These are phyloP conservation scores for Dothideomycetes sp. DNA, from an alignment of 2,329 filamentous ascomycete species.

Conservation along the genomic window DNA sequence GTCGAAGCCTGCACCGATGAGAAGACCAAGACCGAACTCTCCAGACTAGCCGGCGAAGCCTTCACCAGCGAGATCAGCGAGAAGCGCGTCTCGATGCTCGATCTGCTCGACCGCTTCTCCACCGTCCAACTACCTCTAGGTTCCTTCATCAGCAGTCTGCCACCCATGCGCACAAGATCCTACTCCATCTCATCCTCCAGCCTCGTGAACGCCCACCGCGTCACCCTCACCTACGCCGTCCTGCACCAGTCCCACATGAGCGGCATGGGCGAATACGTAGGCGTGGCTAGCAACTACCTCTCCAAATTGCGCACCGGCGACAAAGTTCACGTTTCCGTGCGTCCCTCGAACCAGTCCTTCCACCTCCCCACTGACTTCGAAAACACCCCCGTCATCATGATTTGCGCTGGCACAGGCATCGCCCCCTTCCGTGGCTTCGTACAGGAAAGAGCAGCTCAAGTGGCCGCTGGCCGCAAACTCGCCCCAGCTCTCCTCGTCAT, in stretches of 20 bases:
- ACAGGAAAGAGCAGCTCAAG: slow-evolving; percentile 63
- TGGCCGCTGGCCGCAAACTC: slow-evolving; percentile 42
- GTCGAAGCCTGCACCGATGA: slow-evolving; percentile 42
- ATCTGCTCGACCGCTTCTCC: slow-evolving; percentile 58
- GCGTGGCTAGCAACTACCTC: slow-evolving; percentile 37
- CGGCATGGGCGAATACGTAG: slow-evolving; percentile 29
- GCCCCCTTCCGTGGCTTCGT: slow-evolving; percentile 98
- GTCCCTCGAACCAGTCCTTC: slow-evolving; percentile 34
- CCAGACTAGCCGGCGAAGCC: slow-evolving; percentile 35
- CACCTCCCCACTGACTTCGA: slow-evolving; percentile 35
- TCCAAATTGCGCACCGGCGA: slow-evolving; percentile 32
- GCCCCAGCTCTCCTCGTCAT: slow-evolving; percentile 51
- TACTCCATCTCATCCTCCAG: slow-evolving; percentile 29
- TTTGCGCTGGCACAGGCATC: slow-evolving; percentile 95
- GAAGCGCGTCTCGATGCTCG: slow-evolving; percentile 48
- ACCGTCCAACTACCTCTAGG: slow-evolving; percentile 53
- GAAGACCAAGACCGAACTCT: slow-evolving; percentile 41
- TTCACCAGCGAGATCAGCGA: slow-evolving; percentile 31
- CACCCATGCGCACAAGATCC: slow-evolving; percentile 54
- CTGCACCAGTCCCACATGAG: slow-evolving; percentile 20
- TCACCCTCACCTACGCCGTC: slow-evolving; percentile 57
- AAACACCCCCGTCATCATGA: slow-evolving; percentile 64
- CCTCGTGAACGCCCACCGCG: slow-evolving; percentile 21
- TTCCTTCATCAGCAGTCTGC: slow-evolving; percentile 61
- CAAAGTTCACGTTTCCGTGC: slow-evolving; percentile 34